These are phyloP conservation scores for Coccomyxa sp. DNA, from an alignment of 139 green algal genomes.

Conservation along the genomic window DNA sequence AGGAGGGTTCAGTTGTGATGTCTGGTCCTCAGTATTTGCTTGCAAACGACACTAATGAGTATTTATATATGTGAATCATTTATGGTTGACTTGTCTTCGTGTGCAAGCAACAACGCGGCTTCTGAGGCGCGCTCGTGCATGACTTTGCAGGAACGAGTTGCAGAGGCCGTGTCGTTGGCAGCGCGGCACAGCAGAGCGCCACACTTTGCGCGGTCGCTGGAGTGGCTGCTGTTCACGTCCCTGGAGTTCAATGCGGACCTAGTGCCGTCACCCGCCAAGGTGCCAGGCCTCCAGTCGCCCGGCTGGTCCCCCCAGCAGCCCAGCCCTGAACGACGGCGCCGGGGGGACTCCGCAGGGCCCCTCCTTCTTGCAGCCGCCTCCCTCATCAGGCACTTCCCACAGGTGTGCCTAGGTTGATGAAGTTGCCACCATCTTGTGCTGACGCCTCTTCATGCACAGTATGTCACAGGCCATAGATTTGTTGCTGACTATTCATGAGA, in stretches of 20 bases:
- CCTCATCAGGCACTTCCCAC: slow-evolving; percentile 75
- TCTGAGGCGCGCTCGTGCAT: background rate
- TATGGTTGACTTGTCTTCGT: too few relatives aligned
- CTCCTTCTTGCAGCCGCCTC: slow-evolving; percentile 65
- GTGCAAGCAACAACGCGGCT: too few relatives aligned
- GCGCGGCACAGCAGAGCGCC: slow-evolving; percentile 47
- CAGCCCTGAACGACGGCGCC: background rate
- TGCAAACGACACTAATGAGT: too few relatives aligned
- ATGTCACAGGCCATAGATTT: too few relatives aligned
- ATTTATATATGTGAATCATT: too few relatives aligned
- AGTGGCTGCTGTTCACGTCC: slow-evolving; percentile 95
- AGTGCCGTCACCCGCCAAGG: background rate
- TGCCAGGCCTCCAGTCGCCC: background rate
- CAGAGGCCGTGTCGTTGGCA: slow-evolving; percentile 58
- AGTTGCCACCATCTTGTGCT: too few relatives aligned
- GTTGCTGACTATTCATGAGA: too few relatives aligned
- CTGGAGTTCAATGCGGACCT: slow-evolving; percentile 71
- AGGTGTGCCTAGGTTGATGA: slow-evolving; percentile 3
- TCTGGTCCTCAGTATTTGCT: too few relatives aligned
- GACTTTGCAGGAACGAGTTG: background rate
- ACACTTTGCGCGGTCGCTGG: slow-evolving; percentile 84
- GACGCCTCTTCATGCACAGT: too few relatives aligned
- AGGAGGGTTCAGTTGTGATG: too few relatives aligned
- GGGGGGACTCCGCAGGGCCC: slow-evolving; percentile 17
- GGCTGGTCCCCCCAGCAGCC: background rate